Conservation (phyloP, 73 alveolate genomes). For the Stentor coeruleus region DNA sequence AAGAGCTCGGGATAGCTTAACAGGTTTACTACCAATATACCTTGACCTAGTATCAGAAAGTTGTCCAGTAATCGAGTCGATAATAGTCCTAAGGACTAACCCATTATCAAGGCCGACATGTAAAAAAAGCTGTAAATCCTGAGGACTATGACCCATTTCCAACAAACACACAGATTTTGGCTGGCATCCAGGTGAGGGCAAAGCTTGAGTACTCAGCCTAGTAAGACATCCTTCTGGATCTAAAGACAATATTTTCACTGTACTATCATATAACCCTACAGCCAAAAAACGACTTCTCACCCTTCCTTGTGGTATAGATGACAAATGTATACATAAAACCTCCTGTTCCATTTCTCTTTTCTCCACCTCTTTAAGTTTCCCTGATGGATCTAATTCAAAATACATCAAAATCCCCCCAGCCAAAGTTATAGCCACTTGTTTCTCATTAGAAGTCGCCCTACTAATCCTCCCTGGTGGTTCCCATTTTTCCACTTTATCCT, state of each 20-base stretch:
- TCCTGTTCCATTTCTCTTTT: slow-evolving; percentile 85
- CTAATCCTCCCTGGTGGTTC: slow-evolving; percentile 72
- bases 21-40: slow-evolving; percentile 81
- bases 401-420: slow-evolving; percentile 94
- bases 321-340: slow-evolving; percentile 79
- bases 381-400: slow-evolving; percentile 94
- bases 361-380: slow-evolving; percentile 71
- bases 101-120: slow-evolving; percentile 96
- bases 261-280: slow-evolving; percentile 91
- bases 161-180: slow-evolving; percentile 87
- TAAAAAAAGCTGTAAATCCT: slow-evolving; percentile 45
- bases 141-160: slow-evolving; percentile 65
- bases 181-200: slow-evolving; percentile 63
- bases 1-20: slow-evolving; percentile 56
- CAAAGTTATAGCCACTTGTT: slow-evolving; percentile 92
- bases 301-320: slow-evolving; percentile 93
- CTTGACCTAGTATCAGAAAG: slow-evolving; percentile 90
- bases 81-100: slow-evolving; percentile 84
- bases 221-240: slow-evolving; percentile 95
- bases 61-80: slow-evolving; percentile 95
- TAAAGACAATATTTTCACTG: slow-evolving; percentile 94
- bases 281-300: slow-evolving; percentile 90
- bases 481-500: slow-evolving; percentile 79
- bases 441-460: slow-evolving; percentile 77
- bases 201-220: slow-evolving; percentile 86